Evolutionary conservation across 2,329 filamentous ascomycete genomes (phyloP).

Genomic region (Emericellopsis cladophorae): DNA sequence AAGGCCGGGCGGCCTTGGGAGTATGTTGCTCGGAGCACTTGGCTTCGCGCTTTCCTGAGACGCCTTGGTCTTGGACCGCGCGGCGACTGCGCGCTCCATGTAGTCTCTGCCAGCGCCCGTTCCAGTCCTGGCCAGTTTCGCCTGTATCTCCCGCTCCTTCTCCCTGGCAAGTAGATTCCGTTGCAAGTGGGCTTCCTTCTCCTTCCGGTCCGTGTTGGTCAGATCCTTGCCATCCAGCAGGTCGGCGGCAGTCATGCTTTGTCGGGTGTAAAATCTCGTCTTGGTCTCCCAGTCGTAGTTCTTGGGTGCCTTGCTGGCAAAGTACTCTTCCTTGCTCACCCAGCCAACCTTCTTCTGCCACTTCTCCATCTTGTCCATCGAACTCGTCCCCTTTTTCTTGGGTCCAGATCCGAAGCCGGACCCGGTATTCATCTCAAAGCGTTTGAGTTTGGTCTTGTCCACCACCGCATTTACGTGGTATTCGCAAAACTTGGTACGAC

Average conservation of each 20-base stretch:
- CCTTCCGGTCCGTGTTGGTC: slow-evolving; percentile 43
- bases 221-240: slow-evolving; percentile 53
- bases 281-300: slow-evolving; percentile 47
- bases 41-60: no score
- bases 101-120: slow-evolving; percentile 59
- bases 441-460: slow-evolving; percentile 48
- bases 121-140: slow-evolving; percentile 51
- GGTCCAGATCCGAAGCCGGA: slow-evolving; percentile 7
- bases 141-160: slow-evolving; percentile 60
- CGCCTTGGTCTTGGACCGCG: slow-evolving; percentile 2
- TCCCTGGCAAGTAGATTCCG: slow-evolving; percentile 53
- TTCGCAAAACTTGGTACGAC: slow-evolving; percentile 83
- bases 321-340: slow-evolving; percentile 9
- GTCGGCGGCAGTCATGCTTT: slow-evolving; percentile 40
- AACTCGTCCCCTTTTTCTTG: slow-evolving; percentile 7
- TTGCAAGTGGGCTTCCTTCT: slow-evolving; percentile 53
- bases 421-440: slow-evolving; percentile 62
- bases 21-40: no score
- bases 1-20: no score
- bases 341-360: slow-evolving; percentile 8
- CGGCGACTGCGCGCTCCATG: slow-evolving; percentile 30
- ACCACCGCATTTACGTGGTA: slow-evolving; percentile 81
- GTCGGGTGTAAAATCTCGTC: slow-evolving; percentile 39
- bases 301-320: not conserved
- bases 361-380: no score